Evolutionary conservation across 1,284 basidiomycete species (phyloP).

Genomic region (Pholiota adiposa): DNA sequence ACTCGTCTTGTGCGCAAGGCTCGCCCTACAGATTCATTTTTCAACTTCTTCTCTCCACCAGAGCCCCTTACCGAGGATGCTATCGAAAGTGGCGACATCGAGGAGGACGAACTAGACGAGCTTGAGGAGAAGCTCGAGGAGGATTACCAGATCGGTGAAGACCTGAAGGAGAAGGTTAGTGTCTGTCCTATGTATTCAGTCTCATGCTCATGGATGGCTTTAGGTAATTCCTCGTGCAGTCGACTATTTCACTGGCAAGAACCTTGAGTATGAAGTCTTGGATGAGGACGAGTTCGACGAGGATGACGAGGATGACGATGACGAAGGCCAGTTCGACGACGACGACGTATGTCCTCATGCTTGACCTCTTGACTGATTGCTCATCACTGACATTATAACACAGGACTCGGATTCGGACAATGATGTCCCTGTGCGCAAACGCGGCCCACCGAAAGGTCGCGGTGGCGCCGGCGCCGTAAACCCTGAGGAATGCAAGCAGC

Average conservation of each 20-base stretch:
- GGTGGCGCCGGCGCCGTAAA: constrained; percentile 55
- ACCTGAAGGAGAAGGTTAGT: constrained; percentile 91
- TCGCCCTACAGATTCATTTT: constrained; percentile 90
- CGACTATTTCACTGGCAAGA: constrained; percentile 97
- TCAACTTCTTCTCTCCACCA: constrained; percentile 97
- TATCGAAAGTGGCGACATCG: constrained; percentile 76
- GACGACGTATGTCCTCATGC: constrained; percentile 10
- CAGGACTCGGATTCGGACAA: constrained; percentile 69
- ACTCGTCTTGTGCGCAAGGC: constrained; percentile 92
- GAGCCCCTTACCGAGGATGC: constrained; percentile 71
- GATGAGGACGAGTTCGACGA: constrained; percentile 70
- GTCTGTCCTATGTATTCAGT: neutral
- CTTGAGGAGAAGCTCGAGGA: constrained; percentile 93
- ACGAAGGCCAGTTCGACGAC: constrained; percentile 55
- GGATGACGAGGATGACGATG: constrained; percentile 64
- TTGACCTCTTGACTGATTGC: constrained; percentile 13
- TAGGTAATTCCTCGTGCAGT: constrained; percentile 94
- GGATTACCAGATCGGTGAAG: constrained; percentile 98
- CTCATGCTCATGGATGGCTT: neutral
- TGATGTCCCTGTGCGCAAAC: constrained; percentile 59
- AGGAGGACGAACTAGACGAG: constrained; percentile 87
- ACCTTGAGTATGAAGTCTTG: constrained; percentile 85
- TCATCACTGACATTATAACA: constrained; percentile 19
- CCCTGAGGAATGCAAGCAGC: constrained; percentile 86
- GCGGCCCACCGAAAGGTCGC: constrained; percentile 59